A percentile compares a stretch with the other conserved stretches of the same genome.
Conservation (phyloP, 1,284 basidiomycete genomes). For the Ustilago hordei region DNA sequence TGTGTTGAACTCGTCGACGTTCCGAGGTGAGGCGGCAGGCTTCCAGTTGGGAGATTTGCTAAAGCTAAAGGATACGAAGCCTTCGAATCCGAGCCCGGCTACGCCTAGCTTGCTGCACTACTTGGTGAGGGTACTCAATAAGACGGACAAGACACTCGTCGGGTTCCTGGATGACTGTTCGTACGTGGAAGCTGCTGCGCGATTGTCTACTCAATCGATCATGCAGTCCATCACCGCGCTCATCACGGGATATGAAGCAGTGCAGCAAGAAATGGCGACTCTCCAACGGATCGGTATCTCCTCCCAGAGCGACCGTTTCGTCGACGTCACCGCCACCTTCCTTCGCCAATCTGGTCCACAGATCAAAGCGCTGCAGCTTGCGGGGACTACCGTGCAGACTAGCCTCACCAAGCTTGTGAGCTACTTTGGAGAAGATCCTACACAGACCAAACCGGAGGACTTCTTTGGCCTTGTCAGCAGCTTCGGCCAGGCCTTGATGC, state of each 20-base stretch:
- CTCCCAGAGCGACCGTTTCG: constrained; percentile 51
- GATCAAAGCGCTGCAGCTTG: constrained; percentile 50
- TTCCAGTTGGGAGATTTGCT: constrained; percentile 84
- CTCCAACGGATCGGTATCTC: constrained; percentile 46
- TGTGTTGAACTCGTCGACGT: constrained; percentile 81
- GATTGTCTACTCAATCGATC: constrained; percentile 53
- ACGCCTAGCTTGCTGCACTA: constrained; percentile 91
- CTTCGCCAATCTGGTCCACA: constrained; percentile 27
- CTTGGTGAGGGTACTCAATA: constrained; percentile 79
- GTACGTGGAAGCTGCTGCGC: constrained; percentile 79
- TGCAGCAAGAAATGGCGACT: constrained; percentile 43
- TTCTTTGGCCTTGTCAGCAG: constrained; percentile 57
- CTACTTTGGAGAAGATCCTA: constrained; percentile 59
- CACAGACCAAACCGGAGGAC: constrained; percentile 58
- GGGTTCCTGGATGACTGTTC: constrained; percentile 85
- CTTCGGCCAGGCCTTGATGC: constrained; percentile 63
- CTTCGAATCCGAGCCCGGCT: constrained; percentile 76
- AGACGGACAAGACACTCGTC: constrained; percentile 77
- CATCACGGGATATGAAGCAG: constrained; percentile 36
- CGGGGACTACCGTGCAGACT: constrained; percentile 34
- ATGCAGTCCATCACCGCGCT: constrained; percentile 42
- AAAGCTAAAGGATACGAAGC: constrained; percentile 88
- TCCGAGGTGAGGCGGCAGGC: constrained; percentile 83
- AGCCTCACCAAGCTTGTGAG: constrained; percentile 35
- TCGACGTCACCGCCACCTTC: constrained; percentile 41